Percentiles rank a stretch among this genome's conserved stretches.
Conservation (phyloP, 108 stramenopile genomes). For the Pseudonitzschia multistriata region DNA sequence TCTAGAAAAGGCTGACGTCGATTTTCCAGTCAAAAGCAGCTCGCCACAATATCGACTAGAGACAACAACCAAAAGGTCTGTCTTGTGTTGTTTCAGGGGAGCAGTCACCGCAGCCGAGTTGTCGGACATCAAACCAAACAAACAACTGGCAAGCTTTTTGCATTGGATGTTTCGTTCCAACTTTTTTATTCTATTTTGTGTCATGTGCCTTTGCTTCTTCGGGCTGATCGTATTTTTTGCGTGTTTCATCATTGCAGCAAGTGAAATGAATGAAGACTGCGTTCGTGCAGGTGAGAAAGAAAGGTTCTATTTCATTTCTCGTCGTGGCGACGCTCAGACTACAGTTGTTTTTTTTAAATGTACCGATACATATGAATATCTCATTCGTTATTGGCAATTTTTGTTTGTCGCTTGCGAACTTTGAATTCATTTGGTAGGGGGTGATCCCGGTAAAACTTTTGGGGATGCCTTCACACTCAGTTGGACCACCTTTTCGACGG, state of each 20-base stretch:
- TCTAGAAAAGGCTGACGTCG: neutral
- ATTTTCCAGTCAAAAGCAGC: neutral
- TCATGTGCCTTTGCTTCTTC: constrained; percentile 46
- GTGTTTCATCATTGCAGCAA: constrained; percentile 36
- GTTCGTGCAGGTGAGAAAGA: constrained; percentile 29
- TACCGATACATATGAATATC: no score
- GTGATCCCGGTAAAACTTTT: constrained; percentile 29
- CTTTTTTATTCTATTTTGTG: constrained; percentile 43
- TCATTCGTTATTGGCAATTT: neutral
- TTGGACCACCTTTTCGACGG: constrained; percentile 76
- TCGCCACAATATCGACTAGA: constrained; percentile 1
- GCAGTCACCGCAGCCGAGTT: neutral
- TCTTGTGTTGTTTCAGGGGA: neutral
- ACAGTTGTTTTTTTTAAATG: no score
- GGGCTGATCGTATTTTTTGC: constrained; percentile 38
- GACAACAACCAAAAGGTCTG: neutral
- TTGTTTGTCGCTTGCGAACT: neutral
- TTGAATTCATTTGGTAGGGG: constrained; percentile 20
- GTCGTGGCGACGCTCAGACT: no score
- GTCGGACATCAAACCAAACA: constrained; percentile 34
- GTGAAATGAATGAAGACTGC: constrained; percentile 37
- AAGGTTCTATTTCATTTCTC: neutral
- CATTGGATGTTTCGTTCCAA: constrained; percentile 65
- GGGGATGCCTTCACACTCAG: constrained; percentile 67
- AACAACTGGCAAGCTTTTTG: constrained; percentile 41